Conservation (phyloP, 2,329 filamentous ascomycete genomes). For the Penicillium paneum region DNA sequence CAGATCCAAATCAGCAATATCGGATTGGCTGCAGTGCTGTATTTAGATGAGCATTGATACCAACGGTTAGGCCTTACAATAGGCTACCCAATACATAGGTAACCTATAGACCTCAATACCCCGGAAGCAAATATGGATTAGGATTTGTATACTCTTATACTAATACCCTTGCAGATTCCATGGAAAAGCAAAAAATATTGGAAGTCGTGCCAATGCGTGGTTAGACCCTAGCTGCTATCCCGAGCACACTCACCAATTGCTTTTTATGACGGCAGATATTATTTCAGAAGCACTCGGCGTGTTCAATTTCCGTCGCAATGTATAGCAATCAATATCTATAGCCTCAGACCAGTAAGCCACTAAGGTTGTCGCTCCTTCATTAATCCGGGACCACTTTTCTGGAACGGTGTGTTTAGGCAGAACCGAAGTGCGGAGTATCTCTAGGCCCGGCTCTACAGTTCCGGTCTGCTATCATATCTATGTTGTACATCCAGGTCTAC, state of each 20-base stretch:
- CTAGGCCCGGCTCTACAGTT: constrained; percentile 1
- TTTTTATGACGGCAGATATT: neutral
- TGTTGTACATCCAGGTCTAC: neutral
- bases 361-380: neutral
- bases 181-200: neutral
- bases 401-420: neutral
- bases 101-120: neutral
- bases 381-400: neutral
- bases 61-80: neutral
- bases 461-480: neutral
- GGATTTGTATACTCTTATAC: neutral
- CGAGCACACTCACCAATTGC: too few relatives aligned
- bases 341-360: neutral
- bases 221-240: neutral
- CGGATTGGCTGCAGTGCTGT: too few relatives aligned
- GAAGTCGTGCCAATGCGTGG: neutral
- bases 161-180: too few relatives aligned
- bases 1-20: too few relatives aligned
- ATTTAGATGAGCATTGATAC: too few relatives aligned
- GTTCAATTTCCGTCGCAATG: neutral
- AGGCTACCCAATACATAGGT: neutral
- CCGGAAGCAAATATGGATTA: neutral
- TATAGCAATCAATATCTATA: neutral
- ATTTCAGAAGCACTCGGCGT: neutral
- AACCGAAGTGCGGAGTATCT: constrained; percentile 3